Conservation (phyloP, 352 stramenopile genomes). For the Elongisporangium prolatum region DNA sequence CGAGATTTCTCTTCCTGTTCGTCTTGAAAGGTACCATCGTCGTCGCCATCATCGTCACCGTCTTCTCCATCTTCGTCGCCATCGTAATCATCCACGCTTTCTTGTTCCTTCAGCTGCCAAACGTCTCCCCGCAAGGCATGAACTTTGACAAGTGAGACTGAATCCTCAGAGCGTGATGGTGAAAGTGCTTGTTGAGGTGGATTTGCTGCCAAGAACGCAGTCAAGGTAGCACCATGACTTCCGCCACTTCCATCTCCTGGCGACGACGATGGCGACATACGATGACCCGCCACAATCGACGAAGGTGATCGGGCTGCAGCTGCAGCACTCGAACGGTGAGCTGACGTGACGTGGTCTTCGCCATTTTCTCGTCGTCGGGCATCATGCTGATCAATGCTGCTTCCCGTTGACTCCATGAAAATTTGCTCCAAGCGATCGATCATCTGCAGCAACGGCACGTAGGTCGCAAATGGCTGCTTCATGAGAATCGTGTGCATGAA, state of each 20-base stretch:
- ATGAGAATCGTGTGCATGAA: slow-evolving; percentile 89
- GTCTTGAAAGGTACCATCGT: slow-evolving; percentile 25
- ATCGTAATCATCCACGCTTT: slow-evolving; percentile 52
- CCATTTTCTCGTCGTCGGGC: slow-evolving; percentile 14
- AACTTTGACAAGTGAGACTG: slow-evolving; percentile 67
- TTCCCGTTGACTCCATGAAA: slow-evolving; percentile 85
- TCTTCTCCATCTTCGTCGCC: slow-evolving; percentile 68
- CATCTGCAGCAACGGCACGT: slow-evolving; percentile 80
- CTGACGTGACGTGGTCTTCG: slow-evolving; percentile 5
- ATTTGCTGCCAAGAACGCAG: neutral
- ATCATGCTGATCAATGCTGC: slow-evolving; percentile 82
- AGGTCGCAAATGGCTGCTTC: slow-evolving; percentile 86
- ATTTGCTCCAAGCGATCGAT: slow-evolving; percentile 85
- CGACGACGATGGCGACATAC: neutral
- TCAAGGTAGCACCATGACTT: neutral
- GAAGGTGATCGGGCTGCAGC: neutral
- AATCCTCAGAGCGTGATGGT: slow-evolving; percentile 34
- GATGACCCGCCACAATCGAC: slow-evolving; percentile 1
- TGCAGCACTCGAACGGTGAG: neutral
- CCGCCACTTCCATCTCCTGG: slow-evolving; percentile 10
- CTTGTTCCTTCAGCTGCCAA: slow-evolving; percentile 61
- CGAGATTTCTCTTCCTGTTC: slow-evolving; percentile 7
- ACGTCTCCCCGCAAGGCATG: slow-evolving; percentile 73
- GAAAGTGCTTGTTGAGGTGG: slow-evolving; percentile 20
- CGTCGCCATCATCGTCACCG: slow-evolving; percentile 36